Conservation (phyloP, 192 early-diverging fungal genomes). For the Coemansia sp. region DNA sequence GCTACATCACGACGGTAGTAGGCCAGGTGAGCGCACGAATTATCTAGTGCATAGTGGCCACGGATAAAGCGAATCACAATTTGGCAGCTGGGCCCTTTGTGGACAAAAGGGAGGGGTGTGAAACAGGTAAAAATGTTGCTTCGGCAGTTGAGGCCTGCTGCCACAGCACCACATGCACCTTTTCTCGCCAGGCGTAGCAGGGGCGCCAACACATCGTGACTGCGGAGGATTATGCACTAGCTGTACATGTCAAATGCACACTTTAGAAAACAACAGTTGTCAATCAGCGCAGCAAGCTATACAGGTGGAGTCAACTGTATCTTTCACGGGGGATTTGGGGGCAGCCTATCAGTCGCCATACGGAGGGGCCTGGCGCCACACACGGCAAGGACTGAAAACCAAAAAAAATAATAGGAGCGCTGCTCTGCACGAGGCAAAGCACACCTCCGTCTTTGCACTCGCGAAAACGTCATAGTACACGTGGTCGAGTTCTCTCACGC, state of each 20-base stretch:
- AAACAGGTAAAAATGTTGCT: background rate
- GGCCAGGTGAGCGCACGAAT: slow-evolving; percentile 7
- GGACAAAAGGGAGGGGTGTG: background rate
- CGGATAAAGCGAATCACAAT: background rate
- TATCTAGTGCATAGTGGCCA: slow-evolving; percentile 16
- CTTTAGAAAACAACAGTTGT: background rate
- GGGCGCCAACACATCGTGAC: background rate
- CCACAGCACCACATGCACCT: background rate
- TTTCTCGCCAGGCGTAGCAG: background rate
- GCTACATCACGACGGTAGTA: background rate
- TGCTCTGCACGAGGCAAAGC: background rate
- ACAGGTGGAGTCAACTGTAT: background rate
- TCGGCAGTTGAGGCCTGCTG: background rate
- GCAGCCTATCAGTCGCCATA: background rate
- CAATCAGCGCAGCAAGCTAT: background rate
- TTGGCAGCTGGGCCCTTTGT: background rate
- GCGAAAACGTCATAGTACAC: background rate
- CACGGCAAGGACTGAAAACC: background rate
- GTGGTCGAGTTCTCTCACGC: background rate
- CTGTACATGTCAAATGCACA: background rate
- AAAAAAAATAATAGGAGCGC: background rate
- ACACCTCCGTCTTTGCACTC: background rate
- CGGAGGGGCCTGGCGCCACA: background rate
- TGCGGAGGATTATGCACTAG: background rate
- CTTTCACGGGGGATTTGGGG: background rate